Percentiles rank a stretch among this genome's conserved stretches.
phyloP scores from a whole-genome alignment of 352 stramenopile genomes.

The Phytophthora fragariae region DNA sequence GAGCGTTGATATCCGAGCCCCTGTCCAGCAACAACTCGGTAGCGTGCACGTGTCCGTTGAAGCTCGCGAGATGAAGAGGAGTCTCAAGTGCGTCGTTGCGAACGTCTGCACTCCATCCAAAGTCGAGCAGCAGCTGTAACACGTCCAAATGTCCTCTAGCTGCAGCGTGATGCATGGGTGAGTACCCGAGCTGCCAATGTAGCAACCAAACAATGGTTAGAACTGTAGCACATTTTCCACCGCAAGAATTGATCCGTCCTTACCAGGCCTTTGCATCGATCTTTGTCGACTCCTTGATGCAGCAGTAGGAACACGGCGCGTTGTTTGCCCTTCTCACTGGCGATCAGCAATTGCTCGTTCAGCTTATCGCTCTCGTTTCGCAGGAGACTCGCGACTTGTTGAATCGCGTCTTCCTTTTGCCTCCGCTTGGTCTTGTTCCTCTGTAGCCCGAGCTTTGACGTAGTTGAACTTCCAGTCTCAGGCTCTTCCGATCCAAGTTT shows the following conservation, averaged over 20 bases:
- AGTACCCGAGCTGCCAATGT: slow-evolving; percentile 56
- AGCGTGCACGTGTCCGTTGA: slow-evolving; percentile 58
- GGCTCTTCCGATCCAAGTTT: neutral
- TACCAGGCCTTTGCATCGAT: slow-evolving; percentile 73
- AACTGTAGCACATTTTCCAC: neutral
- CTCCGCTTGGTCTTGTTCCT: slow-evolving; percentile 17
- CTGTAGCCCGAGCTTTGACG: slow-evolving; percentile 1
- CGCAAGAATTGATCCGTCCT: slow-evolving; percentile 5
- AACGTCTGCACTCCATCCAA: slow-evolving; percentile 62
- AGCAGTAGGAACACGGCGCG: slow-evolving; percentile 75
- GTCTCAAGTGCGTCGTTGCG: slow-evolving; percentile 67
- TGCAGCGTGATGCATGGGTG: slow-evolving; percentile 75
- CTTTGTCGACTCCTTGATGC: slow-evolving; percentile 63
- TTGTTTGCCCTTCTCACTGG: slow-evolving; percentile 75
- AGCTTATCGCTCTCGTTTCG: slow-evolving; percentile 48
- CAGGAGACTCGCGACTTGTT: slow-evolving; percentile 53
- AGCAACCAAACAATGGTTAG: slow-evolving; percentile 10
- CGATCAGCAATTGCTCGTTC: slow-evolving; percentile 69
- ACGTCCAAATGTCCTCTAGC: slow-evolving; percentile 73
- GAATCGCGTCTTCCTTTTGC: slow-evolving; percentile 32
- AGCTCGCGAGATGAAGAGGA: slow-evolving; percentile 74
- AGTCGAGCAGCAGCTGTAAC: slow-evolving; percentile 67
- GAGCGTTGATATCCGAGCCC: slow-evolving; percentile 60
- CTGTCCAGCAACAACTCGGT: slow-evolving; percentile 73
- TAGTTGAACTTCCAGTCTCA: neutral